Evolutionary conservation across 2,329 filamentous ascomycete genomes (phyloP).

Genomic region (Chaetomiaceae sp.): DNA sequence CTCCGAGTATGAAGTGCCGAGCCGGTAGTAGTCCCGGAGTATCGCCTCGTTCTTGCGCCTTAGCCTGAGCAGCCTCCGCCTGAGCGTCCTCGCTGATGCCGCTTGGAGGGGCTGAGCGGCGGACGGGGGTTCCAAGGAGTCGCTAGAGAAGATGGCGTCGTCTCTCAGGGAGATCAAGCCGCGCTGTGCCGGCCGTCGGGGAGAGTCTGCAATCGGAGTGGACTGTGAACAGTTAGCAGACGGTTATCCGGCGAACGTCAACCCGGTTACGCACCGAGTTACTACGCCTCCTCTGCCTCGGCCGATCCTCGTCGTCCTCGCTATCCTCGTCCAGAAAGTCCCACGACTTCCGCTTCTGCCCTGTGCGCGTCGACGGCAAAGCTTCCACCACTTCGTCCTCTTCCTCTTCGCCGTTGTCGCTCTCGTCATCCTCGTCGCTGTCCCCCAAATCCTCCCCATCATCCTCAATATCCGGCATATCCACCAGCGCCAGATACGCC

Average conservation of each 20-base stretch:
- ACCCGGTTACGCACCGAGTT: slow-evolving; percentile 62
- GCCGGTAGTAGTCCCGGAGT: slow-evolving; percentile 75
- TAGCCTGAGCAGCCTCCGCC: slow-evolving; percentile 67
- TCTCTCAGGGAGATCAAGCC: slow-evolving; percentile 53
- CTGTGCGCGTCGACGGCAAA: slow-evolving; percentile 38
- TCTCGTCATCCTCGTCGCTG: slow-evolving; percentile 52
- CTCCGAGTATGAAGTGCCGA: slow-evolving; percentile 87
- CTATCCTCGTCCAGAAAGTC: slow-evolving; percentile 63
- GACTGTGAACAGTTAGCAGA: slow-evolving; percentile 44
- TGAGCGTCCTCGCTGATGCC: slow-evolving; percentile 65
- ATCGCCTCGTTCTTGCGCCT: slow-evolving; percentile 70
- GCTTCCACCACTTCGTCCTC: slow-evolving; percentile 33
- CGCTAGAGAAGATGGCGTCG: slow-evolving; percentile 41
- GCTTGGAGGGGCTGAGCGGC: slow-evolving; percentile 53
- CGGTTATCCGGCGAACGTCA: no score
- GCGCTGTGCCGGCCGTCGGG: slow-evolving; percentile 52
- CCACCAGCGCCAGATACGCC: slow-evolving; percentile 76
- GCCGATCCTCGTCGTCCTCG: slow-evolving; percentile 65
- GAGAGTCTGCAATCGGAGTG: slow-evolving; percentile 59
- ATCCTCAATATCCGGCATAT: slow-evolving; percentile 87
- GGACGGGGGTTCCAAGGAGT: slow-evolving; percentile 48
- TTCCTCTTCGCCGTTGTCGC: slow-evolving; percentile 43
- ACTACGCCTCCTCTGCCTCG: slow-evolving; percentile 73
- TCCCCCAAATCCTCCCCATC: slow-evolving; percentile 57
- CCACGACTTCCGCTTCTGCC: slow-evolving; percentile 74